Conservation (phyloP, 306 rosid species). For the Macrotyloma uniflorum region DNA sequence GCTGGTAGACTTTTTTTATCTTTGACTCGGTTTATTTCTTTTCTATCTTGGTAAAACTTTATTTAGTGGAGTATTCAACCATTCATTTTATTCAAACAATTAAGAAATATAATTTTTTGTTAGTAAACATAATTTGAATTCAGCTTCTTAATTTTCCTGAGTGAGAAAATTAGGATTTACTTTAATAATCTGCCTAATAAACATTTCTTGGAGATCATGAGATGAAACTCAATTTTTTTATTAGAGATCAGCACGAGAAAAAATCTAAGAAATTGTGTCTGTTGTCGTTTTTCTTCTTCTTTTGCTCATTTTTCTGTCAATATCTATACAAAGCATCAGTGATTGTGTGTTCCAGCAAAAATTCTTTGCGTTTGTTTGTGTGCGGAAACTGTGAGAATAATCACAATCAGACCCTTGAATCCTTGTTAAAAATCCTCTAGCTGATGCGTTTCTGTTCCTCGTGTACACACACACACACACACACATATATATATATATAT, state of each 20-base stretch:
- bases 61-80: neutral
- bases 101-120: no score
- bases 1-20: neutral
- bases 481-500: no score
- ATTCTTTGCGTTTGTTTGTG: neutral
- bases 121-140: no score
- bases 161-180: no score
- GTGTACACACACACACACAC: neutral
- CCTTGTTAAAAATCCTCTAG: neutral
- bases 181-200: no score
- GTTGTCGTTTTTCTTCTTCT: neutral
- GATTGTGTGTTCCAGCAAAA: neutral
- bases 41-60: neutral
- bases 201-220: no score
- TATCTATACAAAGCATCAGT: neutral
- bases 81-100: neutral
- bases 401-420: conserved; percentile 17
- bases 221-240: neutral
- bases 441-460: neutral
- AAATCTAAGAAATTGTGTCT: neutral
- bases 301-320: neutral
- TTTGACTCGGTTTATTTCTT: neutral
- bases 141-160: no score
- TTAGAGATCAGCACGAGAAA: neutral
- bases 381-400: neutral